Evolutionary conservation across 768 basidiomycete genomes (phyloP), one percentile per base, ranked within the genome.

Genomic region (Mycena vulgaris): DNA sequence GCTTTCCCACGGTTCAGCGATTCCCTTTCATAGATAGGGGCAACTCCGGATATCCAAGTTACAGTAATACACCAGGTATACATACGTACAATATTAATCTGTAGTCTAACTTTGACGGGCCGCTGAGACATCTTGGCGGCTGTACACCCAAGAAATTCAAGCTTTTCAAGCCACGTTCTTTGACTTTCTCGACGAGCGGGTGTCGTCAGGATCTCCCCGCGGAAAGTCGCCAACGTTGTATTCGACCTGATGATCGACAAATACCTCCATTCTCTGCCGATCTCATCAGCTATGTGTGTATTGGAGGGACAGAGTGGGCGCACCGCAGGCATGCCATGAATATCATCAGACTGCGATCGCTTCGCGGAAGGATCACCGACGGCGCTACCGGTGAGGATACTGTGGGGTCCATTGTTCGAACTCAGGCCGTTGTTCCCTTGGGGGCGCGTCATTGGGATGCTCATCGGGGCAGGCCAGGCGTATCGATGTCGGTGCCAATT

Each of bases 201-300:
- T 30, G 10, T 39, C 27, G 25, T 52, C 62, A 27, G 30, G 30
- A 10, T 31, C 39, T 5, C 8, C 25, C 7, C 13, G 19, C 23
- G 53, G 35, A 16, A 70, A 66, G 52, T 56, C 47, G 13, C 33
- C 51, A 8, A 62, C 52, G 17, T 39, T 39, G 14, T 71, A 71
- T 23, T 71, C 65, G 19, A 71, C 65, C 49, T 71, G 65, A 17
- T 71, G 70, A 40, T 71, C 65, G 9, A 71, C 64, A n/a, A 62
- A 71, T 0, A 71, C 70, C 25, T 71, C 65, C 70, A 71, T 67
- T n/a, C 55, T 55, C 66, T 67, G 49, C 35, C 17, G 6, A 2
- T 21, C 13, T 3, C 16, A 35, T 61, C 5, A 48, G 60, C 35
- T 28, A 25, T 28, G 27, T 39, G 33, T 25, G 14, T 27, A 30